A percentile compares a stretch with the other conserved stretches of the same genome.
Evolutionary conservation across 1,284 basidiomycete genomes (phyloP).

Genomic region (Agroathelia rolfsii): DNA sequence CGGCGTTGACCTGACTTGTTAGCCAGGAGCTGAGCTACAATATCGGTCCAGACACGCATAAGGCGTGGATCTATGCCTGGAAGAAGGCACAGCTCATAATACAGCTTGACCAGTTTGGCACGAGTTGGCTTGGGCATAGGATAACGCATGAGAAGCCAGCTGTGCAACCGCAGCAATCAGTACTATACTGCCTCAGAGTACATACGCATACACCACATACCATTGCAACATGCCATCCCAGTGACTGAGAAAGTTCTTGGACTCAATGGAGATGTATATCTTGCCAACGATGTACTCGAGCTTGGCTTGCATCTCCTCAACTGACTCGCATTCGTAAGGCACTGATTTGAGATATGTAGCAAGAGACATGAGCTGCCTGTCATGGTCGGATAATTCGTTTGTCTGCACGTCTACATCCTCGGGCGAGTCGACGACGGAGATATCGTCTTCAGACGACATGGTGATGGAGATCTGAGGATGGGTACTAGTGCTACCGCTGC

Average conservation of each 20-base stretch:
- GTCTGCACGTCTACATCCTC: constrained; percentile 22
- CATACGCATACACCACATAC: constrained; percentile 32
- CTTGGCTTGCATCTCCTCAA: constrained; percentile 67
- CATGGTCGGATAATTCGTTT: constrained; percentile 23
- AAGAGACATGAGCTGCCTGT: constrained; percentile 48
- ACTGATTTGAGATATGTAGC: constrained; percentile 56
- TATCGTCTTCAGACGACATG: constrained; percentile 43
- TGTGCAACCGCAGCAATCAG: constrained; percentile 20
- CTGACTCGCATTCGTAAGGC: constrained; percentile 72
- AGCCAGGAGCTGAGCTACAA: constrained; percentile 59
- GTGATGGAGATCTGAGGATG: no score
- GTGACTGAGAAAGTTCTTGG: constrained; percentile 47
- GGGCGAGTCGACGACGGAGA: constrained; percentile 37
- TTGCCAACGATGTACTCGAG: constrained; percentile 68
- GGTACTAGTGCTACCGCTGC: no score
- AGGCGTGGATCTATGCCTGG: constrained; percentile 70
- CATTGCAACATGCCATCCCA: constrained; percentile 70
- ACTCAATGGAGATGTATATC: constrained; percentile 64
- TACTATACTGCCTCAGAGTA: constrained; percentile 1
- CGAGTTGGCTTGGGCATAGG: constrained; percentile 66
- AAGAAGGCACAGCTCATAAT: constrained; percentile 69
- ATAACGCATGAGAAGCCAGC: constrained; percentile 79
- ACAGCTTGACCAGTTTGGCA: constrained; percentile 70
- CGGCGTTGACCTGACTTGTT: constrained; percentile 53
- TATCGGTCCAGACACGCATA: constrained; percentile 63